Conservation (phyloP, 75 land plant species). For the Cryptomeria japonica region DNA sequence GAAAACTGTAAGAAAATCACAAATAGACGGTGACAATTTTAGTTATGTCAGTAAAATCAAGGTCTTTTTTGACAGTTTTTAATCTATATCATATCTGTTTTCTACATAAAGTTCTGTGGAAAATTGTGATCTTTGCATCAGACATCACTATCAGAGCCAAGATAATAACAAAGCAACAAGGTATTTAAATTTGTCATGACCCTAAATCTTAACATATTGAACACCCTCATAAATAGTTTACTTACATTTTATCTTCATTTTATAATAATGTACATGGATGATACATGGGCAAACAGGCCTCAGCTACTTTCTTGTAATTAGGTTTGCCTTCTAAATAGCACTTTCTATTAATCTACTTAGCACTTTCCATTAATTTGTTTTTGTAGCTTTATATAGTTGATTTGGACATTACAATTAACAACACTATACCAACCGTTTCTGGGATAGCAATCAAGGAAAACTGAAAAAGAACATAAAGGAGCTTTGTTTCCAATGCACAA, state of each 20-base stretch:
- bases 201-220: background rate
- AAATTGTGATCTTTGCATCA: background rate
- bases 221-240: background rate
- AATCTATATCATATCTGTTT: background rate
- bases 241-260: background rate
- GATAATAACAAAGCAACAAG: background rate
- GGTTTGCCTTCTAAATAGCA: background rate
- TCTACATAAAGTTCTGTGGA: background rate
- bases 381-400: background rate
- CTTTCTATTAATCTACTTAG: background rate
- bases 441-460: background rate
- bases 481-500: background rate
- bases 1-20: constrained; percentile 55
- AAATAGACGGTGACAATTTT: background rate
- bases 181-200: background rate
- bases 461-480: background rate
- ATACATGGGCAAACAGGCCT: background rate
- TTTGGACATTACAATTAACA: background rate
- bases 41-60: background rate
- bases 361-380: background rate
- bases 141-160: background rate
- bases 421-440: background rate
- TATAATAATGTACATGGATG: background rate
- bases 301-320: background rate
- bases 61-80: background rate